A percentile compares a stretch with the other conserved stretches of the same genome.
Conservation (phyloP, 176 grass and related monocot species). For the Aegilops bicornis region DNA sequence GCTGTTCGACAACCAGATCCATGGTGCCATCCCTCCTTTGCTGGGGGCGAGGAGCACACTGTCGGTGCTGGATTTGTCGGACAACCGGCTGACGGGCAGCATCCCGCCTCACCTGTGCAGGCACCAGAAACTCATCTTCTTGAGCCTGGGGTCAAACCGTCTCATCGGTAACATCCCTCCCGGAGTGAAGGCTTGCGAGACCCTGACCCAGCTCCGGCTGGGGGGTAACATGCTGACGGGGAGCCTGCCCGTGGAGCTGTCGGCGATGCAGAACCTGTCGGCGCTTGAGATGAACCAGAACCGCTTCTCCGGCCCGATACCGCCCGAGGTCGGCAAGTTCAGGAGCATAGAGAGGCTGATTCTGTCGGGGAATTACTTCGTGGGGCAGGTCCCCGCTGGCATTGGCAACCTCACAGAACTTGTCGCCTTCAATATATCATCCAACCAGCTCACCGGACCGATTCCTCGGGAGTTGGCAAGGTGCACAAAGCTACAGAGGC, state of each 20-base stretch:
- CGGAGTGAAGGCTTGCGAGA: conserved; percentile 73
- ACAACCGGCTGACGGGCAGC: conserved; percentile 60
- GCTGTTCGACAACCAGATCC: conserved; percentile 81
- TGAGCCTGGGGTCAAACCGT: conserved; percentile 82
- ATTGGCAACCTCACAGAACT: conserved; percentile 77
- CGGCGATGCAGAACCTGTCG: conserved; percentile 61
- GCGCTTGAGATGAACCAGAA: conserved; percentile 91
- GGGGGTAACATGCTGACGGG: conserved; percentile 76
- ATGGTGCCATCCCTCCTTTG: conserved; percentile 72
- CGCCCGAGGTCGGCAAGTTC: conserved; percentile 68
- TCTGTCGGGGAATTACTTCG: conserved; percentile 83
- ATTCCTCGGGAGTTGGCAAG: conserved; percentile 60
- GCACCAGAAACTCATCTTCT: conserved; percentile 72
- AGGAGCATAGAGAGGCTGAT: conserved; percentile 79
- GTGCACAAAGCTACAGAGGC: conserved; percentile 88
- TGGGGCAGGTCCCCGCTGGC: conserved; percentile 61
- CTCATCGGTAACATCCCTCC: conserved; percentile 76
- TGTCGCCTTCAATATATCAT: conserved; percentile 94
- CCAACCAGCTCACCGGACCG: conserved; percentile 61
- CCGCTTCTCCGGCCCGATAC: conserved; percentile 83
- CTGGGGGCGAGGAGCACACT: conserved; percentile 73
- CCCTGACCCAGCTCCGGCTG: conserved; percentile 70
- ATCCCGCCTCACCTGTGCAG: conserved; percentile 74
- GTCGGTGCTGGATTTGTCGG: conserved; percentile 76
- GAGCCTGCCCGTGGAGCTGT: conserved; percentile 62